phyloP scores from a whole-genome alignment of 345 rosid species.

The Kernera saxatilis region DNA sequence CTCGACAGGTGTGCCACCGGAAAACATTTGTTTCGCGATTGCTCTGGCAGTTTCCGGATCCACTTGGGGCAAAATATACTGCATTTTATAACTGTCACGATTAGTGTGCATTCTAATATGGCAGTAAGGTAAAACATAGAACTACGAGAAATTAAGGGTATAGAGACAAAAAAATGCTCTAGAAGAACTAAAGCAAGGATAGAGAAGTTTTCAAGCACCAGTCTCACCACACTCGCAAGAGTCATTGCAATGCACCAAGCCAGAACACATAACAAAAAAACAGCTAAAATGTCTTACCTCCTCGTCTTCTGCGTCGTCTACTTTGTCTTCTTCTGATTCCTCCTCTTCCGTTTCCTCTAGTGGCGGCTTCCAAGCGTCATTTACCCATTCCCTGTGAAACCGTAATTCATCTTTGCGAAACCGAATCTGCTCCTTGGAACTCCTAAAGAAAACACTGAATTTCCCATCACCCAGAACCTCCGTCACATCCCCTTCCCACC shows the following conservation, averaged over 20 bases:
- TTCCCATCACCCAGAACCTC: constrained; percentile 44
- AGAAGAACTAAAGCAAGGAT: neutral
- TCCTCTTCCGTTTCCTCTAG: constrained; percentile 25
- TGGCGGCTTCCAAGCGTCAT: constrained; percentile 65
- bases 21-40: constrained; percentile 16
- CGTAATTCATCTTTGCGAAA: constrained; percentile 47
- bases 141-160: neutral
- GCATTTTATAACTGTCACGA: neutral
- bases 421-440: constrained; percentile 49
- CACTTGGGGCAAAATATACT: constrained; percentile 11
- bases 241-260: neutral
- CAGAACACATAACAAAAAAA: neutral
- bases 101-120: neutral
- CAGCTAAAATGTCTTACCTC: constrained; percentile 17
- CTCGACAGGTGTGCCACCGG: constrained; percentile 38
- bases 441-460: constrained; percentile 55
- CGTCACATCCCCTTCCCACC: constrained; percentile 89
- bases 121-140: neutral
- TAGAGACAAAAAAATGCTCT: neutral
- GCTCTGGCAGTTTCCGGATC: constrained; percentile 13
- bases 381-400: constrained; percentile 65
- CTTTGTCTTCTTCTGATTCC: constrained; percentile 14
- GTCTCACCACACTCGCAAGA: neutral
- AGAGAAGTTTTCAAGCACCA: neutral
- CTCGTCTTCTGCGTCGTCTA: constrained; percentile 3